Evolutionary conservation across 495 filamentous ascomycete genomes (phyloP), one percentile per base, ranked within the genome.

Genomic region (Talaromyces proteolyticus): DNA sequence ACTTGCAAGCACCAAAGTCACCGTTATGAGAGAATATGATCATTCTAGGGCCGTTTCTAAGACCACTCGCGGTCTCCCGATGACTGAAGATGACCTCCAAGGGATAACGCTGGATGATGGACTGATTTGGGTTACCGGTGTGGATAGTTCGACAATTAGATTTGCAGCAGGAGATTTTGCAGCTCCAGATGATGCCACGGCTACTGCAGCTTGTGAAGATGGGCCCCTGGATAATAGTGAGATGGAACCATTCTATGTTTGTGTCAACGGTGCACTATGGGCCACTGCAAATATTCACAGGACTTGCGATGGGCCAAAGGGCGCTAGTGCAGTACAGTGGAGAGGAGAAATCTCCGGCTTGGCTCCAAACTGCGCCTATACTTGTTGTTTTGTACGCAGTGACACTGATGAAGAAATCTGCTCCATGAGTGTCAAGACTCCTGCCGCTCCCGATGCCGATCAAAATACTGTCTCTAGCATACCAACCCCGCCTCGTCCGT

Each of bases 1-100:
- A 10, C 80, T 95, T 52, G 91, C 91, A 22, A 93, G 88, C 64
- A 94, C 88, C 48, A 96, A 95, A 67, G 90, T 95, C 57, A 91
- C 91, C 40, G 85, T 95, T 59, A 82, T 91, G 60, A 91, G 93
- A 60, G 91, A 95, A 72, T 91, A 90, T 62, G 90, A 95, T 61
- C 81, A 91, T 66, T 88, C 86, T 48, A 85, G 89, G 63, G 81
- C 85, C 29, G 74, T 87, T 41, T 82, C 83, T 74, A 95, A 73
- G 84, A 87, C 52, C 72, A 76, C 46, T 78, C 87, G 63, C 51
- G 68, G 69, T 42, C 53, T 70, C 77, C 85, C 58, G 77, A 88
- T 66, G 86, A 89, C 83, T 47, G 88, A 92, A 59, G 82, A 86
- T 59, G 87, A 91, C 60, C 78, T 92, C 43, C 89, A 89, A 54